Evolutionary conservation across 1,284 basidiomycete species (phyloP).

Genomic region (Ceratorhiza oryzae-sativae): DNA sequence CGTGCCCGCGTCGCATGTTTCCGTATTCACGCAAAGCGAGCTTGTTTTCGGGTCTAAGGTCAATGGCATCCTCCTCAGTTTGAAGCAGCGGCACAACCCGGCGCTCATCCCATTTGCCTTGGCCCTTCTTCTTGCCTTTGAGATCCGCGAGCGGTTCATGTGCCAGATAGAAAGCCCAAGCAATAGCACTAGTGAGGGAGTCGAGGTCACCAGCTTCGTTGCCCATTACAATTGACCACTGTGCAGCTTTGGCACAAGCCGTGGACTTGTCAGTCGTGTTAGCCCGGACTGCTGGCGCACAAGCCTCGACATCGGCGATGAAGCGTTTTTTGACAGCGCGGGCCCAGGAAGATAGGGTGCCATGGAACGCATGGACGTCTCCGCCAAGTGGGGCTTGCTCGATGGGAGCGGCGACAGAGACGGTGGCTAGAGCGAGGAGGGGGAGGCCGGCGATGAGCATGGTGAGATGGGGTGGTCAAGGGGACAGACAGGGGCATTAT

Average conservation of each 20-base stretch:
- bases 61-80: conserved; percentile 33
- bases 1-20: conserved; percentile 34
- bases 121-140: conserved; percentile 25
- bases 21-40: conserved; percentile 29
- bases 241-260: conserved; percentile 16
- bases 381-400: conserved; percentile 16
- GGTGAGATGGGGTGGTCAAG: not conserved
- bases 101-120: conserved; percentile 6
- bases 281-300: conserved; percentile 9
- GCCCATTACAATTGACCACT: conserved; percentile 37
- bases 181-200: conserved; percentile 28
- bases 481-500: not conserved
- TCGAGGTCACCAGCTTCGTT: conserved; percentile 37
- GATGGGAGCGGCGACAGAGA: conserved; percentile 19
- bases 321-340: conserved; percentile 26
- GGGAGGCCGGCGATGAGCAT: conserved; percentile 18
- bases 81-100: conserved; percentile 30
- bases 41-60: conserved; percentile 32
- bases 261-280: conserved; percentile 18
- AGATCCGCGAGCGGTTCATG: conserved; percentile 5
- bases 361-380: conserved; percentile 15
- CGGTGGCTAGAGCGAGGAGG: conserved; percentile 10
- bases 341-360: conserved; percentile 29
- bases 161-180: conserved; percentile 31
- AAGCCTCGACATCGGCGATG: conserved; percentile 16